Conservation (phyloP, 1,284 basidiomycete species). For the Leucoagaricus sp. region DNA sequence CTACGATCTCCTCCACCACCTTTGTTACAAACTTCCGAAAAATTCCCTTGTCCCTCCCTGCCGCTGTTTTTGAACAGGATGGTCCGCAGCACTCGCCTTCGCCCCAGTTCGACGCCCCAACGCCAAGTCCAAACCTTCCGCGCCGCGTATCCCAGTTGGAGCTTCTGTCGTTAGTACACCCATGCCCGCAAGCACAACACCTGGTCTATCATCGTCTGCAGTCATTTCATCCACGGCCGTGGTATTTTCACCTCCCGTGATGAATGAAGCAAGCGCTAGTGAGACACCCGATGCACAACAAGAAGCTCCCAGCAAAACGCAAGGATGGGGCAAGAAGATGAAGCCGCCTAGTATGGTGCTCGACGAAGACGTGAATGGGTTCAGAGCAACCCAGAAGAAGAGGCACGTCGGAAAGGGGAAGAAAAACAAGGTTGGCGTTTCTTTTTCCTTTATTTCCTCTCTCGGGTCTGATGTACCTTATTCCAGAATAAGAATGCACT, state of each 20-base stretch:
- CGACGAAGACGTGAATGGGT: conserved; percentile 86
- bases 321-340: conserved; percentile 83
- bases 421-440: conserved; percentile 55
- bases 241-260: conserved; percentile 68
- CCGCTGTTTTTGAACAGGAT: conserved; percentile 48
- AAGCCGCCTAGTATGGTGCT: conserved; percentile 88
- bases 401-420: conserved; percentile 52
- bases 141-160: conserved; percentile 60
- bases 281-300: conserved; percentile 21
- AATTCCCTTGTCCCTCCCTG: conserved; percentile 16
- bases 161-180: conserved; percentile 40
- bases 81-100: conserved; percentile 86
- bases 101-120: conserved; percentile 68
- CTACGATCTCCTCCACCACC: background rate
- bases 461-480: background rate
- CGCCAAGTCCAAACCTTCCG: conserved; percentile 54
- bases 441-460: conserved; percentile 8
- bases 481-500: conserved; percentile 62
- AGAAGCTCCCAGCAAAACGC: conserved; percentile 22
- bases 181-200: conserved; percentile 23
- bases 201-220: conserved; percentile 26
- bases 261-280: conserved; percentile 44
- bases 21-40: background rate
- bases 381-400: conserved; percentile 56
- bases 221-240: conserved; percentile 69